Base-by-base conservation (phyloP, 192 early-diverging fungal genomes). In the Linnemannia exigua region DNA sequence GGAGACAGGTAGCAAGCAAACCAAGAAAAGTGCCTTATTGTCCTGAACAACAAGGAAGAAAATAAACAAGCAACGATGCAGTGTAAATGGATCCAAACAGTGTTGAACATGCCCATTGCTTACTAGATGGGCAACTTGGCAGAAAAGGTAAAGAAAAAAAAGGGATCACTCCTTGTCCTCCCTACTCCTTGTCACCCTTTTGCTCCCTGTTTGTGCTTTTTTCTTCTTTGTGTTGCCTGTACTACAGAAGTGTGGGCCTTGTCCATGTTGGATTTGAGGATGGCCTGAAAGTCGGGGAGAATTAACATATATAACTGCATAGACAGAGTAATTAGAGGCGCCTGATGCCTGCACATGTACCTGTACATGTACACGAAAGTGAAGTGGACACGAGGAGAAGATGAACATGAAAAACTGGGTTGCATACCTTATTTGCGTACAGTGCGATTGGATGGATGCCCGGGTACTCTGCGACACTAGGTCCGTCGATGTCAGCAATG, bases 241-340 rank as follows among this genome's bases (percentile, higher is more conserved):
- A 16, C 47, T n/a, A n/a, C n/a, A n/a, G n/a, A n/a, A n/a, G n/a
- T 16, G 47, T 48, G 17, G 2, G 47, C 5, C 47, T n/a, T 25
- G 58, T 31, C 25, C 6, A 22, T 11, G 14, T 15, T 6, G 58
- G 58, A 63, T 63, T 63, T 63, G 58, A 63, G 12, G 58, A 63
- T 63, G 58, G 58, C 58, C 58, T 63, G 58, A 63, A 63, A 63
- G 58, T 63, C 28, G 58, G 58, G 58, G 58, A 31, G 58, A 63
- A 63, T 63, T 11, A 63, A 63, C 58, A 63, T 63, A 63, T 25
- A 63, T 31, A 44, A 44, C n/a, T 44, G 41, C 41, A 44, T 44
- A n/a, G n/a, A n/a, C n/a, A n/a, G n/a, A n/a, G n/a, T n/a, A n/a
- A n/a, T n/a, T n/a, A n/a, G n/a, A n/a, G n/a, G n/a, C n/a, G n/a